phyloP scores from a whole-genome alignment of 2,329 filamentous ascomycete genomes.

The Onygenales sp. region DNA sequence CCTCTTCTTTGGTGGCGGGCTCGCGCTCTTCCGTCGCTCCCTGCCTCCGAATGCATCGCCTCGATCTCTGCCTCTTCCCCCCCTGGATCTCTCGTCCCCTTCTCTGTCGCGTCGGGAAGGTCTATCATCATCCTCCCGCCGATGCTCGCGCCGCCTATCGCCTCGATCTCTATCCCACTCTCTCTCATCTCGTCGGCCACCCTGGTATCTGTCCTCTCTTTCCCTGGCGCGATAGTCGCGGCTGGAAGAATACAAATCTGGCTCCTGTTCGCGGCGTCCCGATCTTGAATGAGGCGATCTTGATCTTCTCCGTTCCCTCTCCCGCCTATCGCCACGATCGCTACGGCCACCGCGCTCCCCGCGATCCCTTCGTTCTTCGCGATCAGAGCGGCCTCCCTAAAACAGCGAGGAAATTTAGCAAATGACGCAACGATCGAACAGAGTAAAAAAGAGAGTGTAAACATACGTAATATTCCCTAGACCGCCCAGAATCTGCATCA shows the following conservation, averaged over 20 bases:
- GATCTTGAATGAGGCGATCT: slow-evolving; percentile 68
- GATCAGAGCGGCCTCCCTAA: slow-evolving; percentile 39
- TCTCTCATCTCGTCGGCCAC: slow-evolving; percentile 59
- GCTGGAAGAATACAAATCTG: slow-evolving; percentile 85
- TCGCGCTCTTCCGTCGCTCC: slow-evolving; percentile 62
- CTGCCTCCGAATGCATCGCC: slow-evolving; percentile 37
- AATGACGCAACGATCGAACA: slow-evolving; percentile 14
- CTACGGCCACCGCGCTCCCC: slow-evolving; percentile 18
- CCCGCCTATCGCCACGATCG: slow-evolving; percentile 34
- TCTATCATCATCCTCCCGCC: slow-evolving; percentile 60
- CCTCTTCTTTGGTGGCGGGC: slow-evolving; percentile 76
- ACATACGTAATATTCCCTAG: slow-evolving; percentile 26
- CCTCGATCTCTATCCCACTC: slow-evolving; percentile 67
- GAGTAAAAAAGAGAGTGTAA: not conserved
- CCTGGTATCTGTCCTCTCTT: slow-evolving; percentile 82
- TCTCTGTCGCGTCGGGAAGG: slow-evolving; percentile 47
- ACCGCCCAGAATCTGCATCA: slow-evolving; percentile 40
- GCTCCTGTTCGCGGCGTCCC: slow-evolving; percentile 61
- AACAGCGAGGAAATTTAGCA: slow-evolving; percentile 5
- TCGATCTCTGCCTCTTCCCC: slow-evolving; percentile 25
- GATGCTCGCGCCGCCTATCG: slow-evolving; percentile 48
- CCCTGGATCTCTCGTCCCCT: slow-evolving; percentile 49
- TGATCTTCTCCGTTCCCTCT: slow-evolving; percentile 63
- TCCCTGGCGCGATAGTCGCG: slow-evolving; percentile 87
- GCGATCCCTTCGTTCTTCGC: slow-evolving; percentile 30